Evolutionary conservation across 2,329 filamentous ascomycete genomes (phyloP).

Genomic region (Arthrobotrys sphaeroides): DNA sequence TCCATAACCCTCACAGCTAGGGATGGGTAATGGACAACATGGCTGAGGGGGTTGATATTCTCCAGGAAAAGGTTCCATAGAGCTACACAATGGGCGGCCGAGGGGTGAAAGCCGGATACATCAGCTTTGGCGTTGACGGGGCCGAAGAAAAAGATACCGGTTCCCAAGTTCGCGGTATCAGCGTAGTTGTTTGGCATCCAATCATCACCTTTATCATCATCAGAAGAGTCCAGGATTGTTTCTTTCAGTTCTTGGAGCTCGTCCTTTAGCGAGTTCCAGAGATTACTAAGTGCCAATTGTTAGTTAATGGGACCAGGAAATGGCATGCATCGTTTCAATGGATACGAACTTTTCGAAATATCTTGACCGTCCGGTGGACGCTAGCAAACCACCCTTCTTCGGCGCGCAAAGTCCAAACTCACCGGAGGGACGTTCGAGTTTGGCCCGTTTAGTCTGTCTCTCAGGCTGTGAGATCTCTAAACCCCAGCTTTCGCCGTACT

Average conservation of each 20-base stretch:
- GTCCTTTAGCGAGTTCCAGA: conserved; percentile 47
- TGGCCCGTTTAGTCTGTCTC: conserved; percentile 10
- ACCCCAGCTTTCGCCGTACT: not conserved
- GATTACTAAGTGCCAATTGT: conserved; percentile 14
- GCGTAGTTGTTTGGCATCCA: not conserved
- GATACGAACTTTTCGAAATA: conserved; percentile 45
- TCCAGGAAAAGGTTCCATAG: conserved; percentile 80
- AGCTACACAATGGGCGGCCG: conserved; percentile 72
- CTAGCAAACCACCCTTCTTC: conserved; percentile 33
- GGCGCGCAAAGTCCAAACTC: conserved; percentile 17
- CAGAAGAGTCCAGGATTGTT: conserved; percentile 26
- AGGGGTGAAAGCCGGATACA: conserved; percentile 68
- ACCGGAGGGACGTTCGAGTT: conserved; percentile 5
- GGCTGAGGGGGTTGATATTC: conserved; percentile 77
- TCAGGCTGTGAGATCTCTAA: not conserved
- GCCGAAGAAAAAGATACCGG: conserved; percentile 37
- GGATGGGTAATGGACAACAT: conserved; percentile 76
- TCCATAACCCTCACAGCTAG: conserved; percentile 59
- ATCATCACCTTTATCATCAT: conserved; percentile 45
- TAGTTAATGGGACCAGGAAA: not conserved
- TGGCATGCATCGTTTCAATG: not conserved
- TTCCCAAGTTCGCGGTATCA: not conserved
- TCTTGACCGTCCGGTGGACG: conserved; percentile 28
- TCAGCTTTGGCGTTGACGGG: conserved; percentile 59
- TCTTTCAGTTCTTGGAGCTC: conserved; percentile 52